These are phyloP conservation scores for Magnusiomyces clavatus DNA, from an alignment of 1,139 yeast species.

Conservation along the genomic window DNA sequence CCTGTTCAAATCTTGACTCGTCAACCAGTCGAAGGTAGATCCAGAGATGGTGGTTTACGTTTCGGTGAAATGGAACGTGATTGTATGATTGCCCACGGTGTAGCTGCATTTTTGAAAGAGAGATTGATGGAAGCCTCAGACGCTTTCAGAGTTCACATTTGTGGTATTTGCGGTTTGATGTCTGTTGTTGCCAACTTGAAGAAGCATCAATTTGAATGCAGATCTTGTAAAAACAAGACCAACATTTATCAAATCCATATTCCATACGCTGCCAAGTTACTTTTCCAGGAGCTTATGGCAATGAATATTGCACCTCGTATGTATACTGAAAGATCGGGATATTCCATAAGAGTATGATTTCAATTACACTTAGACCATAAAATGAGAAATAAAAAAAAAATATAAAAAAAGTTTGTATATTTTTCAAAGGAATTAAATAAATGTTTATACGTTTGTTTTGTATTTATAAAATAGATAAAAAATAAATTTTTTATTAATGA, in stretches of 20 bases:
- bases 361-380: background rate
- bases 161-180: conserved; percentile 98
- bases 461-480: conserved; percentile 6
- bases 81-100: conserved; percentile 99
- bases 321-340: conserved; percentile 37
- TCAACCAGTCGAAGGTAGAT: conserved; percentile 99
- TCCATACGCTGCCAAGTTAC: conserved; percentile 93
- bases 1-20: conserved; percentile 97
- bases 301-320: conserved; percentile 68
- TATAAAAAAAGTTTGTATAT: background rate
- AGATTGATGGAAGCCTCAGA: conserved; percentile 98
- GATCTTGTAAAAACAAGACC: conserved; percentile 96
- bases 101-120: conserved; percentile 95
- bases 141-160: conserved; percentile 95
- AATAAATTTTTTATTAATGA: background rate
- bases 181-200: conserved; percentile 93
- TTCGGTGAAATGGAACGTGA: conserved; percentile 99
- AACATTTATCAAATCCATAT: conserved; percentile 95
- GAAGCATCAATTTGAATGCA: conserved; percentile 96
- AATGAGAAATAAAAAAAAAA: background rate
- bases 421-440: background rate
- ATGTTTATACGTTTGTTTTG: background rate
- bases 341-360: conserved; percentile 25
- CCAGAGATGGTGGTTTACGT: conserved; percentile 98
- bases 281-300: conserved; percentile 98